phyloP scores from a whole-genome alignment of 306 rosid species.

The Arachis stenosperma region DNA sequence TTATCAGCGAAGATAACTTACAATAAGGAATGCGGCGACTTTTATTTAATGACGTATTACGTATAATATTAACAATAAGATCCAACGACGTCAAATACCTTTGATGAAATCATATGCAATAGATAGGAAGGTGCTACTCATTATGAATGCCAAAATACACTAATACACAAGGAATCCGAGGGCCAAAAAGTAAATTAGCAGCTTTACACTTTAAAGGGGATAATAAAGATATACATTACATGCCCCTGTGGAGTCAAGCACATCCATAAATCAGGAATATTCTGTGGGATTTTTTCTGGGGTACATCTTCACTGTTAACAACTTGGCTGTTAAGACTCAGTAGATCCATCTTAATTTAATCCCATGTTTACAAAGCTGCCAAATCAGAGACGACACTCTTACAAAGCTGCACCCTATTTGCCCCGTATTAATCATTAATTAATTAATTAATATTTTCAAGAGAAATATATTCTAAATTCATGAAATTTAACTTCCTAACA shows the following conservation, averaged over 20 bases:
- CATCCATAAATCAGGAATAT: not conserved
- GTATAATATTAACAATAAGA: not conserved
- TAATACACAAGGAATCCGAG: not conserved
- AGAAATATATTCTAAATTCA: too few relatives aligned
- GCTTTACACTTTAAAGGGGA: not conserved
- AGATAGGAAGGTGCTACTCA: not conserved
- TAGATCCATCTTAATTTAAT: not conserved
- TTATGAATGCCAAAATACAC: not conserved
- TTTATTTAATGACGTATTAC: not conserved
- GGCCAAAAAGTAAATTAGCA: not conserved
- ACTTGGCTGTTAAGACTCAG: not conserved
- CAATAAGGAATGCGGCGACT: too few relatives aligned
- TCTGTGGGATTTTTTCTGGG: not conserved
- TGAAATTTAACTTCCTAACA: too few relatives aligned
- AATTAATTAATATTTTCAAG: too few relatives aligned
- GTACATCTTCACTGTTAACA: not conserved
- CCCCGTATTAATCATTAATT: too few relatives aligned
- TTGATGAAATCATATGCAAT: not conserved
- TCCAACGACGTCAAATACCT: not conserved
- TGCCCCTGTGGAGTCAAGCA: not conserved
- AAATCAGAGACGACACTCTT: not conserved
- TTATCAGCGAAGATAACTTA: not conserved
- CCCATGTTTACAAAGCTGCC: not conserved
- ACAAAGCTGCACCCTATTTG: too few relatives aligned
- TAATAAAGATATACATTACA: not conserved